Base-by-base conservation (phyloP, 225 moss, liverwort and hornwort genomes). In the Ulota crispa region DNA sequence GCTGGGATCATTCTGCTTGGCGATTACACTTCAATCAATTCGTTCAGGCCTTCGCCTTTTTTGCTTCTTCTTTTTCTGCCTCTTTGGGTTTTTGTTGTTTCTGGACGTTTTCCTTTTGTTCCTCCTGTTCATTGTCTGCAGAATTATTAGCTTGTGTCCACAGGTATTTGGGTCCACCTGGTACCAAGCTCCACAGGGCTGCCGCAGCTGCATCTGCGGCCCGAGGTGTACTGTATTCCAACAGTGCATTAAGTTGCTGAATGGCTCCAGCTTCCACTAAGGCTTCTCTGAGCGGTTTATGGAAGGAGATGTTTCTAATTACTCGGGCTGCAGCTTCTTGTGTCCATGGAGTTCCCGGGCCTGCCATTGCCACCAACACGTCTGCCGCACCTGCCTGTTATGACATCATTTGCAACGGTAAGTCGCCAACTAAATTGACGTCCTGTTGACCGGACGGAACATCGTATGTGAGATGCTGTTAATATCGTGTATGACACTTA, bases 261-360 rank as follows among this genome's bases (percentile, higher is more conserved):
- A 89, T 56, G 36, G 88, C 86, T 73, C 90, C 88, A 59, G 84
- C 90, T 62, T 84, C 80, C 15, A 89, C n/a, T 9, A 89, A 66
- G 12, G 84, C 62, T 53, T 70, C 71, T 68, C 77, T 82, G 27
- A 91, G 86, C 28, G 86, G 70, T 80, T 84, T 75, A 68, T 86
- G 69, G 36, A 86, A 91, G 67, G 90, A 91, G 61, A 91, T 88
- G 13, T 91, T 89, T 59, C 90, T 60, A 21, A 88, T 82, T 42
- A 86, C 82, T 16, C 90, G 90, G 21, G 88, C 88, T 27, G 90
- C 88, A 75, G 88, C 88, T 82, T 91, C 88, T 84, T 91, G 90
- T 18, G 90, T 86, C 88, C 90, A 91, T 74, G 90, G 88, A 62
- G 86, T 88, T 60, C 88, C 86, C 12, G 90, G 88, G 27, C 90